These are phyloP conservation scores for Diplodia intermedia DNA, from an alignment of 2,329 filamentous ascomycete species.

Conservation along the genomic window DNA sequence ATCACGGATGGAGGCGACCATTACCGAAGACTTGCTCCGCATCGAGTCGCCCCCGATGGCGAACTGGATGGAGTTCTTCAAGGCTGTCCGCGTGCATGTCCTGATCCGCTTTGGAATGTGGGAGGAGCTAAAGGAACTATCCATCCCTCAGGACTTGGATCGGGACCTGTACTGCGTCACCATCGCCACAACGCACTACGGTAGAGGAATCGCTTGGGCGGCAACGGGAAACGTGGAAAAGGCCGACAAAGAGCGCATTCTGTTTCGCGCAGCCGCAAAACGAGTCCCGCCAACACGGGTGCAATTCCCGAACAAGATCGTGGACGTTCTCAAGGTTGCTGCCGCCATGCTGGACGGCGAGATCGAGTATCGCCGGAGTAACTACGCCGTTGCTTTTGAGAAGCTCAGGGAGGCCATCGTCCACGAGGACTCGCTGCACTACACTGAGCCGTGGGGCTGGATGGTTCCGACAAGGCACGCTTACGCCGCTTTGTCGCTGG, in stretches of 20 bases:
- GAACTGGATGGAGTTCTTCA: slow-evolving; percentile 77
- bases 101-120: slow-evolving; percentile 77
- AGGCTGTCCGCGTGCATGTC: slow-evolving; percentile 71
- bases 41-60: slow-evolving; percentile 75
- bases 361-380: slow-evolving; percentile 69
- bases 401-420: slow-evolving; percentile 64
- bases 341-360: slow-evolving; percentile 75
- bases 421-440: slow-evolving; percentile 68
- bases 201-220: neutral
- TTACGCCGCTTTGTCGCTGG: slow-evolving; percentile 71
- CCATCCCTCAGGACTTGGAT: slow-evolving; percentile 61
- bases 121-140: slow-evolving; percentile 67
- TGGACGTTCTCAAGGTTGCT: slow-evolving; percentile 67
- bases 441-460: slow-evolving; percentile 80
- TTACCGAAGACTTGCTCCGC: slow-evolving; percentile 69
- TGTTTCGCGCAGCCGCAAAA: neutral
- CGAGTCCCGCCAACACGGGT: neutral
- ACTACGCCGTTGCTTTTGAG: slow-evolving; percentile 65
- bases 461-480: slow-evolving; percentile 78
- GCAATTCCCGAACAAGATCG: neutral
- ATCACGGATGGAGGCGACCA: slow-evolving; percentile 63
- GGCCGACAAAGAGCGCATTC: neutral
- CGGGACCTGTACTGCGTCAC: slow-evolving; percentile 59
- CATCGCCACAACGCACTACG: neutral
- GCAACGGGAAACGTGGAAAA: neutral